Evolutionary conservation across 2,329 filamentous ascomycete genomes (phyloP), one percentile per base, ranked within the genome.

Genomic region (Colletotrichum tanaceti): DNA sequence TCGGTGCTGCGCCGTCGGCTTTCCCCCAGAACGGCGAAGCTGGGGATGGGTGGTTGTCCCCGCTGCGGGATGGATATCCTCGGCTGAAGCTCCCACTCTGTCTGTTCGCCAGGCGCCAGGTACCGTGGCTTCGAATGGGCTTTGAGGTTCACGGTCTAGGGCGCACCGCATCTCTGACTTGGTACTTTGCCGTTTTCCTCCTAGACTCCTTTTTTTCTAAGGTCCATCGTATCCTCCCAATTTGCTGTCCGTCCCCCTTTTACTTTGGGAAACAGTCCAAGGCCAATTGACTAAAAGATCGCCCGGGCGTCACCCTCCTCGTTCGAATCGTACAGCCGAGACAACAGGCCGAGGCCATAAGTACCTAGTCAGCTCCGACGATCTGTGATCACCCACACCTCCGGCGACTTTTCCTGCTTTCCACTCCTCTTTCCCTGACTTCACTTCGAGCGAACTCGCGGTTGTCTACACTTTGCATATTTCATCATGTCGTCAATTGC

Each of bases 401-500:
- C n/a, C 35, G 35, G n/a, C 20, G 20, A 13, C 14, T 39, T 32
- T 50, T 32, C 16, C 63, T 65, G 65, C 41, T 72, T 60, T 52
- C 63, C 53, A 62, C 32, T 53, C 24, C 46, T 7, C 28, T 41
- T 10, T 11, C 44, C n/a, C 38, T 6, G 28, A 52, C 11, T 24
- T 20, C 2, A 22, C 1, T 28, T 53, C 10, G 44, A 32, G 22
- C 16, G 28, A 54, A 46, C 28, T 43, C 6, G 20, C 52, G 11
- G n/a, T 20, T 35, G 14, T 52, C 18, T 28, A 39, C 28, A 38
- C 20, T 47, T 47, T 38, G 22, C 22, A 35, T 57, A 18, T 13
- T 76, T 74, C 43, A 68, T 63, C 53, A 85, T 85, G 79, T 86
- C 83, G 65, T 85, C 84, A 32, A 78, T 88, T 65, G 79, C 83